A percentile compares a stretch with the other conserved stretches of the same genome.
phyloP scores from a whole-genome alignment of 306 rosid genomes.

The Dryas alaskensis region DNA sequence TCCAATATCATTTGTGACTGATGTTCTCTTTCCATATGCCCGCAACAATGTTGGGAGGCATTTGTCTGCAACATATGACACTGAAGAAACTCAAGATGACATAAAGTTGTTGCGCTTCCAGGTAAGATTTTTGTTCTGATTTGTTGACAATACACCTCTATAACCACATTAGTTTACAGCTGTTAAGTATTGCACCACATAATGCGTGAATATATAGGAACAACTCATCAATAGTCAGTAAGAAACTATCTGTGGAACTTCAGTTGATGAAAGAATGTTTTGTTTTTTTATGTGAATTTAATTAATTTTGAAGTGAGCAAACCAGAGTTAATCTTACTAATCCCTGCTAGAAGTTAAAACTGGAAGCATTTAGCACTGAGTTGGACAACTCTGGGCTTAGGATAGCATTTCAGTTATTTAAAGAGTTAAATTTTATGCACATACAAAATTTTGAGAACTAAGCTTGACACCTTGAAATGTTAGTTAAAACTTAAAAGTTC shows the following conservation, averaged over 20 bases:
- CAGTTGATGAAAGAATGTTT: neutral
- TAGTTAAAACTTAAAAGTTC: neutral
- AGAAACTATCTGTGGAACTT: neutral
- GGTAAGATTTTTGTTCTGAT: slow-evolving; percentile 44
- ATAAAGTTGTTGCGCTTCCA: slow-evolving; percentile 69
- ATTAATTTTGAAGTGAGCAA: neutral
- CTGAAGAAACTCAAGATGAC: slow-evolving; percentile 72
- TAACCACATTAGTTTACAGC: neutral
- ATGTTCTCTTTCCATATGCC: slow-evolving; percentile 93
- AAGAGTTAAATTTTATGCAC: neutral
- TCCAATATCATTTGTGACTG: slow-evolving; percentile 92
- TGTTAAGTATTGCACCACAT: neutral
- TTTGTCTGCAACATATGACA: slow-evolving; percentile 68
- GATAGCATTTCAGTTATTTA: neutral
- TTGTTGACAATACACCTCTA: slow-evolving; percentile 25
- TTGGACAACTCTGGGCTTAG: neutral
- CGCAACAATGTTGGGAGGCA: slow-evolving; percentile 83
- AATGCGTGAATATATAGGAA: neutral
- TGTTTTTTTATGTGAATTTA: neutral
- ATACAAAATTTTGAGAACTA: neutral
- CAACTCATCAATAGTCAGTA: no score
- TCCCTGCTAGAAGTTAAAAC: neutral
- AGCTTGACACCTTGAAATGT: neutral
- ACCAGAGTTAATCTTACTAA: neutral
- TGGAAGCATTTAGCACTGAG: neutral